Percentiles rank a stretch among this genome's conserved stretches.
These are phyloP conservation scores for Neurospora discreta DNA, from an alignment of 495 filamentous ascomycete genomes.

Conservation along the genomic window DNA sequence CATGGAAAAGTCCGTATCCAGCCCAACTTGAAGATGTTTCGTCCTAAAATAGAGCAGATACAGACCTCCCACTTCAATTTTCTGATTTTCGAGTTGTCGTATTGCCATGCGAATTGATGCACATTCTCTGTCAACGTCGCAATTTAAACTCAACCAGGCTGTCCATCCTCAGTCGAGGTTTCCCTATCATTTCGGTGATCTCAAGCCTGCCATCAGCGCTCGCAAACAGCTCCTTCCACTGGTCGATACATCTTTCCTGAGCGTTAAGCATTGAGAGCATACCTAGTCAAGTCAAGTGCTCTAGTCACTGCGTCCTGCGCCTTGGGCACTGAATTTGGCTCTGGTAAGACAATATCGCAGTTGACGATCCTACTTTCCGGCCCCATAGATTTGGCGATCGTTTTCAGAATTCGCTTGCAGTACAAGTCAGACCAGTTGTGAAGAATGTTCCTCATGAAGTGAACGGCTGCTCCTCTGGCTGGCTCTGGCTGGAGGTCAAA, in stretches of 20 bases:
- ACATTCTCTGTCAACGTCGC: not conserved
- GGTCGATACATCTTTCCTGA: constrained; percentile 2
- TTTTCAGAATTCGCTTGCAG: constrained; percentile 21
- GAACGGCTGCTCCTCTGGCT: constrained; percentile 20
- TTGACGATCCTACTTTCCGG: constrained; percentile 21
- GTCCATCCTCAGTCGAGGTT: constrained; percentile 6
- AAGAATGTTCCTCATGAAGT: constrained; percentile 28
- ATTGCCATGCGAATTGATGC: not conserved
- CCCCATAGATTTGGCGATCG: constrained; percentile 24
- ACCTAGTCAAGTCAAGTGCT: constrained; percentile 9
- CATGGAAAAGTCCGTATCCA: not conserved
- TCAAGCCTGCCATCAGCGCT: constrained; percentile 4
- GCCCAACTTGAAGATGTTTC: not conserved
- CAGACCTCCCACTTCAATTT: not conserved
- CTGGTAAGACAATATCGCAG: constrained; percentile 23
- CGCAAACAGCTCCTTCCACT: constrained; percentile 10
- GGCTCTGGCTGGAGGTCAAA: constrained; percentile 25
- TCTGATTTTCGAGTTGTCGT: not conserved
- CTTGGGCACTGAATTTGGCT: constrained; percentile 11
- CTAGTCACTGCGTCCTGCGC: constrained; percentile 1
- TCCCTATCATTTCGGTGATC: constrained; percentile 4
- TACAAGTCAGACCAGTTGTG: constrained; percentile 35
- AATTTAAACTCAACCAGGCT: constrained; percentile 6
- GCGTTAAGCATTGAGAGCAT: constrained; percentile 13
- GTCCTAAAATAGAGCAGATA: not conserved